Conservation (phyloP, 1,284 basidiomycete genomes). For the Rhodotorula sp. region DNA sequence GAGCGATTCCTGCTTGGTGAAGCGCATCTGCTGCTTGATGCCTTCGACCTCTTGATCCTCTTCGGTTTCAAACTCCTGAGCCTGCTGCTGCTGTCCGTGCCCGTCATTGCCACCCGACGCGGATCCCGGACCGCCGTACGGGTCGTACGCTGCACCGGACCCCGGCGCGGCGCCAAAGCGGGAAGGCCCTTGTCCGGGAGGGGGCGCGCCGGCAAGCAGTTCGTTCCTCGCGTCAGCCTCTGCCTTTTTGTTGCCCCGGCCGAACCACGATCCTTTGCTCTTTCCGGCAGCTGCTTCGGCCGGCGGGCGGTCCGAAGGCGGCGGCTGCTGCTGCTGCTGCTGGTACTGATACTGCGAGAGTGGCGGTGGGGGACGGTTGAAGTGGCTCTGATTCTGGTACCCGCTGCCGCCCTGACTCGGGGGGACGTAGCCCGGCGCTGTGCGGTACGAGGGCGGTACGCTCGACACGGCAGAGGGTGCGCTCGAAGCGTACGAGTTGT, state of each 20-base stretch:
- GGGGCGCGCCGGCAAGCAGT: conserved; percentile 28
- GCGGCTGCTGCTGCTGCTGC: conserved; percentile 8
- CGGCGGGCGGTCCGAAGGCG: not conserved
- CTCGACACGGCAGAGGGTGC: conserved; percentile 11
- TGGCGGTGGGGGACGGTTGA: conserved; percentile 9
- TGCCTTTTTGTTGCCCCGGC: conserved; percentile 31
- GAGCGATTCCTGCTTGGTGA: conserved; percentile 89
- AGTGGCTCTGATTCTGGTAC: conserved; percentile 29
- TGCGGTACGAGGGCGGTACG: conserved; percentile 35
- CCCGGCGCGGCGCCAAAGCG: not conserved
- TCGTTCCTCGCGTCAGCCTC: conserved; percentile 23
- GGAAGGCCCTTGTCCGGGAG: conserved; percentile 10
- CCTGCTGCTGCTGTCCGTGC: conserved; percentile 7
- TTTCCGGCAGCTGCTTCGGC: conserved; percentile 8
- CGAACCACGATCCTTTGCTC: conserved; percentile 24
- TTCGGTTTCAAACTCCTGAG: conserved; percentile 58
- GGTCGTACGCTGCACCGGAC: not conserved
- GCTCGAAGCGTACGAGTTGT: conserved; percentile 5
- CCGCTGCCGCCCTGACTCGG: conserved; percentile 35
- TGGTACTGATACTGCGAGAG: conserved; percentile 1
- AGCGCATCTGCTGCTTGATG: conserved; percentile 89
- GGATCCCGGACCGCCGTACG: not conserved
- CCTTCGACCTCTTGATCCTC: conserved; percentile 95
- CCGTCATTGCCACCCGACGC: not conserved
- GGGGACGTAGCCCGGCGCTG: conserved; percentile 23